phyloP scores from a whole-genome alignment of 352 stramenopile species.

The Pythium brachiatum region DNA sequence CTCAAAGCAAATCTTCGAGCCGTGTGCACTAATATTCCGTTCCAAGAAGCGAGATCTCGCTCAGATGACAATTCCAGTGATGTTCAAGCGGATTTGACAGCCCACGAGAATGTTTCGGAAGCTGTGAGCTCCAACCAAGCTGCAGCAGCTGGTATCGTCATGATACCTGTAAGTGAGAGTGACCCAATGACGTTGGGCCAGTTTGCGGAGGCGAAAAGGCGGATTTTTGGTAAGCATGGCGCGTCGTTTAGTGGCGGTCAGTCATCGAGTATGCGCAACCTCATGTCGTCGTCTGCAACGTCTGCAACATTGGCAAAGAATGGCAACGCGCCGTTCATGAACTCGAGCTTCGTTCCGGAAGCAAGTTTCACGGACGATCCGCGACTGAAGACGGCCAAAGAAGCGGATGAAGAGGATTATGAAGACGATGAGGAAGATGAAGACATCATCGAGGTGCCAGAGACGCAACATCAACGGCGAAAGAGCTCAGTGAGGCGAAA shows the following conservation, averaged over 20 bases:
- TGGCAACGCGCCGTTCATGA: slow-evolving; percentile 15
- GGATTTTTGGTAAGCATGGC: slow-evolving; percentile 18
- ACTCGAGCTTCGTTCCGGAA: slow-evolving; percentile 29
- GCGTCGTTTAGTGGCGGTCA: slow-evolving; percentile 5
- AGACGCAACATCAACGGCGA: neutral
- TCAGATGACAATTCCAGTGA: slow-evolving; percentile 8
- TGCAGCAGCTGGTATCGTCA: neutral
- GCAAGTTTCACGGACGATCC: slow-evolving; percentile 13
- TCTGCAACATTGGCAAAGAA: slow-evolving; percentile 18
- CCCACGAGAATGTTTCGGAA: neutral
- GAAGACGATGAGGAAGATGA: slow-evolving; percentile 22
- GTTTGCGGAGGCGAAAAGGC: slow-evolving; percentile 33
- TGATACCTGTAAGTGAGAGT: slow-evolving; percentile 5
- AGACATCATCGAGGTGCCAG: neutral
- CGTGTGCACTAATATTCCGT: slow-evolving; percentile 34
- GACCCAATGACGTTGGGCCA: slow-evolving; percentile 36
- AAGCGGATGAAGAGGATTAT: slow-evolving; percentile 1
- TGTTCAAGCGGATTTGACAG: neutral
- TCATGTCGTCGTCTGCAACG: slow-evolving; percentile 11
- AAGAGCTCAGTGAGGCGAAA: neutral
- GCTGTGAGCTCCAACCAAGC: neutral
- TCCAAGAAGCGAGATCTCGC: slow-evolving; percentile 16
- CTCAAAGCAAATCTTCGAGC: slow-evolving; percentile 30
- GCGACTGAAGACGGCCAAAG: neutral
- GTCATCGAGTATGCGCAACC: slow-evolving; percentile 19